Evolutionary conservation across 768 basidiomycete species (phyloP), one percentile per base, ranked within the genome.

Genomic region (Calocybe gangraenosa): DNA sequence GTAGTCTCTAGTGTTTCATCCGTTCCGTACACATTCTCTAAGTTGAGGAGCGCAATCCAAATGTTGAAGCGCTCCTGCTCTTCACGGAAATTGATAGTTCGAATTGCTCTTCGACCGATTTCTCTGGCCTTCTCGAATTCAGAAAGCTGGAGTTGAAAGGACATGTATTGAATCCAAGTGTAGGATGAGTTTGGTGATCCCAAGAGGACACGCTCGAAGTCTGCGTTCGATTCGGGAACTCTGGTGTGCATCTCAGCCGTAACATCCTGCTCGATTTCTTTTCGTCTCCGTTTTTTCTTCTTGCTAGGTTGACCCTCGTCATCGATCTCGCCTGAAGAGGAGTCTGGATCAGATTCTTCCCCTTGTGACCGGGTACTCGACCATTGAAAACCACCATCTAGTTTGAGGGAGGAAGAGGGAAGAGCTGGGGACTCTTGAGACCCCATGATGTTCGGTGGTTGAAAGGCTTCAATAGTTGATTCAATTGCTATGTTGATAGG

Each of bases 101-200:
- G 73, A 36, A 97, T 71, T 3, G 93, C 95, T 18, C 90, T 81
- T 42, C 80, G 77, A 37, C 83, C 94, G 41, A 93, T 83, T 60
- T 87, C 84, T 35, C 92, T 79, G 11, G 95, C 96, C 65, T 94
- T 96, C 57, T 93, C 94, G 44, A 96, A 71, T 66, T 99, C 95
- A 22, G 94, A 91, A n/a, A 99, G 78, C 54, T 92, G 92, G 9
- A 98, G 73, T 57, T 94, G 92, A 79, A 97, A 95, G 7, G 96
- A 95, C 92, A 99, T 98, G 64, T 93, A 99, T 63, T 97, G 94
- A 47, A 99, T 84, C 96, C 96, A 99, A 25, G 98, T 76, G 66
- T 87, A 96, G 0, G 96, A 98, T 6, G 94, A 98, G 61, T 96
- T 92, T 1, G 96, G 95, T 0, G 95, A 93, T 21, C 91, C 90